A percentile compares a stretch with the other conserved stretches of the same genome.
Conservation (phyloP, 306 rosid species). For the Nissolia schottii region DNA sequence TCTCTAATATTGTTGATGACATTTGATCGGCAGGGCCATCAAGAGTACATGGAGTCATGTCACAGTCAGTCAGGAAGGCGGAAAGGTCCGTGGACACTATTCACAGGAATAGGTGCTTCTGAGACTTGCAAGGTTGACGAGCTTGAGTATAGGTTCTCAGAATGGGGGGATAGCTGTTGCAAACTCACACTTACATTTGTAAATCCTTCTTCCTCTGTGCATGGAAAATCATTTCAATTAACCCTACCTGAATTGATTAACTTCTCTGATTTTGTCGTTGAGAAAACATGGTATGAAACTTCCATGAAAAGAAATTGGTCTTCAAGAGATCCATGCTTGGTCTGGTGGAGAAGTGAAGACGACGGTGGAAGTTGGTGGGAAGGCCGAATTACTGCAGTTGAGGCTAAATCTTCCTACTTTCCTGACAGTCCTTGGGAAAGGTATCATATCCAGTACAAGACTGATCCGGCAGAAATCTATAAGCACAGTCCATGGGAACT, state of each 20-base stretch:
- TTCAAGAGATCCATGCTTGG: conserved; percentile 58
- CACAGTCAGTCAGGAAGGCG: too few relatives aligned
- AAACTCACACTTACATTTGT: conserved; percentile 57
- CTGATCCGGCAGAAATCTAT: conserved; percentile 42
- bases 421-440: conserved; percentile 92
- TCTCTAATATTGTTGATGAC: neutral
- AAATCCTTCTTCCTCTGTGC: conserved; percentile 50
- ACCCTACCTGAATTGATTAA: conserved; percentile 65
- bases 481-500: conserved; percentile 89
- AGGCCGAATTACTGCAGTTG: conserved; percentile 45
- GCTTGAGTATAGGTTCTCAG: conserved; percentile 71
- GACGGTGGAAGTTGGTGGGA: conserved; percentile 73
- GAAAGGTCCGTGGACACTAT: conserved; percentile 48
- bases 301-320: conserved; percentile 69
- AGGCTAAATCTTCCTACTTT: conserved; percentile 57
- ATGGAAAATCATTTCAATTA: conserved; percentile 43
- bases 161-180: conserved; percentile 89
- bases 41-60: conserved; percentile 46
- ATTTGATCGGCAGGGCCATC: conserved; percentile 65
- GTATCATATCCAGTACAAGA: conserved; percentile 46
- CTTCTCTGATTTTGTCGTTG: conserved; percentile 78
- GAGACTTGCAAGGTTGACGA: conserved; percentile 75
- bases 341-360: conserved; percentile 72
- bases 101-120: conserved; percentile 39
- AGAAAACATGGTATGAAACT: conserved; percentile 72